A percentile compares a stretch with the other conserved stretches of the same genome.
Conservation (phyloP, 2,329 filamentous ascomycete species). For the Coleophoma eucalyptorum region DNA sequence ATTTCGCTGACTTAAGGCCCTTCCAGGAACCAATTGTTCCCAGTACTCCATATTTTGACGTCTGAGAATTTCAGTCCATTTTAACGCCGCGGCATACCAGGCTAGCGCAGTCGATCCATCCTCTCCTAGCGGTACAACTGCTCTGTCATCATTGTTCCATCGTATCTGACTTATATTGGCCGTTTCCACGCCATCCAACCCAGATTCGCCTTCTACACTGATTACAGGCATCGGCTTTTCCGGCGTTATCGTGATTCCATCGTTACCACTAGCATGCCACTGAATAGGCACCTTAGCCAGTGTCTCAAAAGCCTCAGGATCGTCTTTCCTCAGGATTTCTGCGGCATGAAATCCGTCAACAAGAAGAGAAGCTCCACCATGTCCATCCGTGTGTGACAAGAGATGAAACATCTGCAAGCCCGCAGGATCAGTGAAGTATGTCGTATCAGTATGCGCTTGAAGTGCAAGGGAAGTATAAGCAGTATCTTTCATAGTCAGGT, state of each 20-base stretch:
- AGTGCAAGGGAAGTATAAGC: conserved; percentile 87
- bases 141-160: conserved; percentile 93
- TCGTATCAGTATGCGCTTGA: conserved; percentile 86
- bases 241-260: conserved; percentile 76
- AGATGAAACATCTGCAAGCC: conserved; percentile 92
- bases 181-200: conserved; percentile 32
- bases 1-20: conserved; percentile 60
- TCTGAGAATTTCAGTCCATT: conserved; percentile 68
- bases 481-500: conserved; percentile 83
- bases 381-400: conserved; percentile 68
- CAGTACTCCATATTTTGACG: conserved; percentile 66
- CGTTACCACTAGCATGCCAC: conserved; percentile 84
- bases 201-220: conserved; percentile 45
- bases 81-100: conserved; percentile 80
- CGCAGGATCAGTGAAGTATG: conserved; percentile 90
- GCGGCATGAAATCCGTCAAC: conserved; percentile 85
- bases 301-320: conserved; percentile 50
- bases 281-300: conserved; percentile 58
- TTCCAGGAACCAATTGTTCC: conserved; percentile 78
- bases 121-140: conserved; percentile 45
- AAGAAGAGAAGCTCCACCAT: conserved; percentile 74
- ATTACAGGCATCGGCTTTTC: conserved; percentile 69
- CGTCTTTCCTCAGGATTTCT: conserved; percentile 47
- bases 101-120: conserved; percentile 13
- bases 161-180: conserved; percentile 60